Evolutionary conservation across 768 basidiomycete species (phyloP).

Genomic region (Trametes villosa): DNA sequence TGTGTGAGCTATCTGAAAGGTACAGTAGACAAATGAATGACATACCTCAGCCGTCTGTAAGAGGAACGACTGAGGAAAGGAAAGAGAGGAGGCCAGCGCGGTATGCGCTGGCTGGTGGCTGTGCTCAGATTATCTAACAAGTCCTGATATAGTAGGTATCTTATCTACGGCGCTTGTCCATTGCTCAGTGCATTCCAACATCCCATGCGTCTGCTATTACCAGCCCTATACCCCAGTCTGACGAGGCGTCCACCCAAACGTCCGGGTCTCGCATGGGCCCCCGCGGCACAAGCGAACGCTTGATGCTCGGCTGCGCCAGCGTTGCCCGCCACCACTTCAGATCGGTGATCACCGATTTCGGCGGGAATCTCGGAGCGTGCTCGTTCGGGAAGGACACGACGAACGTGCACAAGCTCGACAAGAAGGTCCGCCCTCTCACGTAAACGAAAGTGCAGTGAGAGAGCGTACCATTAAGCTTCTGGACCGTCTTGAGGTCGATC

Average conservation of each 20-base stretch:
- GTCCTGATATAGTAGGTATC: no score
- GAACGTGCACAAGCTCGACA: constrained; percentile 35
- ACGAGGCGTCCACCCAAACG: not conserved
- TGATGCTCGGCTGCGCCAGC: constrained; percentile 1
- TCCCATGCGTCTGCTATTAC: not conserved
- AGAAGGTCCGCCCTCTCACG: constrained; percentile 30
- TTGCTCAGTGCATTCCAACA: no score
- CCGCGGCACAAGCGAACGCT: not conserved
- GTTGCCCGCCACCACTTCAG: constrained; percentile 39
- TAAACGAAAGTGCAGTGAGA: constrained; percentile 41
- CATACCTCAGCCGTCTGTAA: no score
- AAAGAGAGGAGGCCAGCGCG: no score
- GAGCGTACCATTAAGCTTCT: constrained; percentile 37
- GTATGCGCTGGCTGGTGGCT: no score
- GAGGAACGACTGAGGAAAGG: no score
- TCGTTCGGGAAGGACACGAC: constrained; percentile 20
- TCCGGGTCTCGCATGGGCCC: not conserved
- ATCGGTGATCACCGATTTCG: constrained; percentile 30
- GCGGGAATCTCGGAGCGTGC: constrained; percentile 21
- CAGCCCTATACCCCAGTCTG: not conserved
- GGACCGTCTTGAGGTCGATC: constrained; percentile 21
- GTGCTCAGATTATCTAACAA: no score
- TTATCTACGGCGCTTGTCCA: no score
- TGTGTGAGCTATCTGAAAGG: no score
- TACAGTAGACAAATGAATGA: no score